These are phyloP conservation scores for Parathielavia hyrcaniae DNA, from an alignment of 495 filamentous ascomycete genomes.

Conservation along the genomic window DNA sequence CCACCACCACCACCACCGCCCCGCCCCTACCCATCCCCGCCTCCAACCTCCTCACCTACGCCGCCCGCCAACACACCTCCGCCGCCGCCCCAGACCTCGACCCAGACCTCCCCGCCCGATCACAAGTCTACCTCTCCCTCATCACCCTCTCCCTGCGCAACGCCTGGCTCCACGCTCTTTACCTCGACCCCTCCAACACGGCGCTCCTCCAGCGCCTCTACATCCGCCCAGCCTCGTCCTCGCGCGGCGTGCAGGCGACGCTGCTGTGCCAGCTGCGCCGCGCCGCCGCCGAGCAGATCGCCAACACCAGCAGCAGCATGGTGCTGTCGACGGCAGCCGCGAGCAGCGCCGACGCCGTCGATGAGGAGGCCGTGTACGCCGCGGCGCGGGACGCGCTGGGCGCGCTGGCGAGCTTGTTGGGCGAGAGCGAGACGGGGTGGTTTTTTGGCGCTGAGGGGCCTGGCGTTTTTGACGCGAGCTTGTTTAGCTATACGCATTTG, in stretches of 20 bases:
- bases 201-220: constrained; percentile 63
- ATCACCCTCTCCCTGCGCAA: constrained; percentile 75
- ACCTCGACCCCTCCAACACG: constrained; percentile 60
- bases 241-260: constrained; percentile 53
- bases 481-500: constrained; percentile 88
- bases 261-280: constrained; percentile 59
- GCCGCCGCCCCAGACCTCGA: neutral
- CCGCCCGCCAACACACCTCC: constrained; percentile 41
- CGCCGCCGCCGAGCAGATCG: constrained; percentile 67
- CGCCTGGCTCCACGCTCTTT: constrained; percentile 81
- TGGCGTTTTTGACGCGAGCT: constrained; percentile 72
- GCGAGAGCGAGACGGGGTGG: constrained; percentile 44
- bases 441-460: constrained; percentile 46
- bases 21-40: constrained; percentile 24
- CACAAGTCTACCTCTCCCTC: constrained; percentile 74
- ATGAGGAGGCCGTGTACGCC: constrained; percentile 56
- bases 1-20: constrained; percentile 24
- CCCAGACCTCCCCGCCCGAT: constrained; percentile 34
- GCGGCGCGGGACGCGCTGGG: constrained; percentile 66
- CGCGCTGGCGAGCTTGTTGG: constrained; percentile 66
- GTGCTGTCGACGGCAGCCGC: neutral
- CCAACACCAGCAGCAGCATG: constrained; percentile 32
- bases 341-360: constrained; percentile 35
- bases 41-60: constrained; percentile 49
- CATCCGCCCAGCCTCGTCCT: constrained; percentile 56